Evolutionary conservation across 176 grass and related monocot genomes (phyloP).

Genomic region (Cenchrus purpureus): DNA sequence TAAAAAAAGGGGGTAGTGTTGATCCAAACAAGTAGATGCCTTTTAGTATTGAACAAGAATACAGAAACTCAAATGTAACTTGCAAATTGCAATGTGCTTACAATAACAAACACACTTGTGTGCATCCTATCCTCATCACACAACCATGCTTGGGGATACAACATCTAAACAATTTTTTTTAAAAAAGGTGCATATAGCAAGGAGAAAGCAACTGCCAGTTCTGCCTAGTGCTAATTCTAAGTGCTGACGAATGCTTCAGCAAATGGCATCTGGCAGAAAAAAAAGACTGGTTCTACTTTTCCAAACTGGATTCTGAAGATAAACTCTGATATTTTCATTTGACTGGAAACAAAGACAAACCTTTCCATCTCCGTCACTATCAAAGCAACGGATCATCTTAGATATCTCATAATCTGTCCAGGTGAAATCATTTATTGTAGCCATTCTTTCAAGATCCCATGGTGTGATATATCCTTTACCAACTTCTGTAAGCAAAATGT

Average conservation of each 20-base stretch:
- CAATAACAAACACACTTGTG: neutral
- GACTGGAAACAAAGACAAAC: constrained; percentile 41
- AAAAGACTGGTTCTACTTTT: neutral
- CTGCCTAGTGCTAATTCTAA: neutral
- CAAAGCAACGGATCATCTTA: constrained; percentile 88
- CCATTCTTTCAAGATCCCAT: constrained; percentile 84
- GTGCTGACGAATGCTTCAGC: neutral
- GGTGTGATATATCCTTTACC: constrained; percentile 87
- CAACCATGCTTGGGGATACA: neutral
- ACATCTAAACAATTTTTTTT: neutral
- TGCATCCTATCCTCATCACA: neutral
- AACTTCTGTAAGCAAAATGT: constrained; percentile 58
- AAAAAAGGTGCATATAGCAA: neutral
- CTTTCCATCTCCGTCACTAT: constrained; percentile 83
- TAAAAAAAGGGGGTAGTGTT: neutral
- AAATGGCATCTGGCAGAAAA: constrained; percentile 2
- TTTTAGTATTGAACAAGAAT: neutral
- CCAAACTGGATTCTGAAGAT: neutral
- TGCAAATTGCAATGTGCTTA: neutral
- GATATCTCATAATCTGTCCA: constrained; percentile 85
- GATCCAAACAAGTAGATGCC: neutral
- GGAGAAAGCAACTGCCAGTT: neutral
- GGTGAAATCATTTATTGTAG: constrained; percentile 75
- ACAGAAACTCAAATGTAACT: neutral
- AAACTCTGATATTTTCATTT: neutral